These are phyloP conservation scores for Podila horticola DNA, from an alignment of 192 early-diverging fungal genomes.

Conservation along the genomic window DNA sequence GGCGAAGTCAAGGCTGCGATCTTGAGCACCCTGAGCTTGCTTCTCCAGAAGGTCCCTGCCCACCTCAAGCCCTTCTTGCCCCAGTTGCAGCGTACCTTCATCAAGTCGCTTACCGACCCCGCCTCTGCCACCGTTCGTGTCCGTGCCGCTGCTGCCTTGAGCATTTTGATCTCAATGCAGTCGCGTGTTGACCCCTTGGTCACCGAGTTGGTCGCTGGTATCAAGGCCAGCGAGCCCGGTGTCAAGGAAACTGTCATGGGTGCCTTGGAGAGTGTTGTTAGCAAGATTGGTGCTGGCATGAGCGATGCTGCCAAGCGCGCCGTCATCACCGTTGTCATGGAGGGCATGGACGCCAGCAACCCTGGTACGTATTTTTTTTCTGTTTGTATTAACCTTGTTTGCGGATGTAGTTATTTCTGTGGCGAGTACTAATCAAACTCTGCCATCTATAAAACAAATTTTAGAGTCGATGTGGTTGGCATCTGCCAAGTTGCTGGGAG, in stretches of 20 bases:
- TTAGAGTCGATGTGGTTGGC: slow-evolving; percentile 63
- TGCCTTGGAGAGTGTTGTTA: slow-evolving; percentile 77
- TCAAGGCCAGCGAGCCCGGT: slow-evolving; percentile 67
- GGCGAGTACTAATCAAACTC: neutral
- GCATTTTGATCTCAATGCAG: slow-evolving; percentile 76
- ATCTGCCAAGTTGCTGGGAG: slow-evolving; percentile 70
- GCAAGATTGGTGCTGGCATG: slow-evolving; percentile 65
- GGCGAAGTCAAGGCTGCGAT: slow-evolving; percentile 95
- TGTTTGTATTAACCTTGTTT: slow-evolving; percentile 1
- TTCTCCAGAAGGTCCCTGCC: slow-evolving; percentile 86
- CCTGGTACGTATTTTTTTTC: slow-evolving; percentile 23
- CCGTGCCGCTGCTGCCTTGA: slow-evolving; percentile 82
- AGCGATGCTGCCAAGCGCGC: slow-evolving; percentile 68
- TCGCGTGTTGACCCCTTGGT: slow-evolving; percentile 83
- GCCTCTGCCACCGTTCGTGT: slow-evolving; percentile 77
- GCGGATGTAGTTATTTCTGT: neutral
- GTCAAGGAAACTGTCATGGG: slow-evolving; percentile 77
- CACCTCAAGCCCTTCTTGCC: slow-evolving; percentile 97
- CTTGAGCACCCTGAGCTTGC: slow-evolving; percentile 79
- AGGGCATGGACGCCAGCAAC: slow-evolving; percentile 62
- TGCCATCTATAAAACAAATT: neutral
- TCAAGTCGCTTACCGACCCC: slow-evolving; percentile 86
- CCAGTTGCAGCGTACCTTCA: slow-evolving; percentile 97
- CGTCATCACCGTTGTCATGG: slow-evolving; percentile 66
- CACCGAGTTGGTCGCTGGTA: slow-evolving; percentile 74